Evolutionary conservation across 2,329 filamentous ascomycete genomes (phyloP), one percentile per base, ranked within the genome.

Genomic region (Emergomyces pasteurianus): DNA sequence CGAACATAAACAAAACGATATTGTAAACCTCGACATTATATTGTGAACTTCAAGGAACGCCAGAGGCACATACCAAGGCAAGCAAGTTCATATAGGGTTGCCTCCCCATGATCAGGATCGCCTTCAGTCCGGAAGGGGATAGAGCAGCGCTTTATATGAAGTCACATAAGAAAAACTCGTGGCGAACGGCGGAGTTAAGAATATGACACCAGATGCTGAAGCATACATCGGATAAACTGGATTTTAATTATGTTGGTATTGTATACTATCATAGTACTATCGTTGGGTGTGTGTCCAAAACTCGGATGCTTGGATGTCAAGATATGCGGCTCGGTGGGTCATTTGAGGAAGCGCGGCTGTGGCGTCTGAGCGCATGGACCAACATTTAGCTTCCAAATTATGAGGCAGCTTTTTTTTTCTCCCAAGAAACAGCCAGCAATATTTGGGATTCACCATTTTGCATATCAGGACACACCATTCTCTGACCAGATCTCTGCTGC

Each of bases 41-140:
- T 12, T 2, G 18, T n/a, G 9, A 36, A 12, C 18, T 21, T 34
- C 23, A 50, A 58, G 12, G 38, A 23, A 9, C 23, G 6, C 14
- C 34, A 57, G 18, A 38, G 23, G 5, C 64, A 65, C 75, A 69
- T 77, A 78, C 76, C 75, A 78, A 65, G 67, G 75, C 77, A 61
- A 78, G 71, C 63, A 76, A 68, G 62, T 73, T 75, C 66, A 77
- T 67, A 67, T 77, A 77, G 63, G 75, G 74, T 63, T 75, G 75
- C 65, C 76, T 73, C 62, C 76, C 77, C 77, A 78, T 77, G 54
- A 64, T 62, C 59, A 36, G 16, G 49, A 47, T 57, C 31, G 31
- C 7, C 26, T n/a, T 31, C 31, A 26, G 49, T n/a, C 14, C 1
- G 36, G 36, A 21, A 26, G 46, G 47, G 58, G 18, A 49, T 26